Conservation (phyloP, 805 yeast genomes). For the Candida boleticola region DNA sequence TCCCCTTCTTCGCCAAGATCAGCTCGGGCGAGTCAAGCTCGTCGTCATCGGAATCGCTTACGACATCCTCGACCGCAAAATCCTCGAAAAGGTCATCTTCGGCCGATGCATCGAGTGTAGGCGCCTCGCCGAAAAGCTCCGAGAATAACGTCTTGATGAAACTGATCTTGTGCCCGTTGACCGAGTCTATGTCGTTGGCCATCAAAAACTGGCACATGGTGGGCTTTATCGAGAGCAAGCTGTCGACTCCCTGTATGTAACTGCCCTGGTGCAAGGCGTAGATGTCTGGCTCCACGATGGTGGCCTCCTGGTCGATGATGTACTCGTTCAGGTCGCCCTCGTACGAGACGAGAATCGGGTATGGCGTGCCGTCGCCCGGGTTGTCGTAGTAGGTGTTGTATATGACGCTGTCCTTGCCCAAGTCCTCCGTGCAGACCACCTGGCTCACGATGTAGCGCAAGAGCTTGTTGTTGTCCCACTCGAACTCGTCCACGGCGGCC, state of each 20-base stretch:
- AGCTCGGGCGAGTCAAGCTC: no score
- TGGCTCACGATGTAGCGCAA: slow-evolving; percentile 34
- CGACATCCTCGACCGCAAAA: background rate
- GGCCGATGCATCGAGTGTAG: background rate
- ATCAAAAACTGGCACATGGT: slow-evolving; percentile 36
- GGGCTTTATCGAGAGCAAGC: slow-evolving; percentile 36
- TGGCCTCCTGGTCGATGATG: slow-evolving; percentile 41
- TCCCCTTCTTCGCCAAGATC: no score
- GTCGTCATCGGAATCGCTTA: background rate
- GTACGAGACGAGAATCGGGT: slow-evolving; percentile 24
- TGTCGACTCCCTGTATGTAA: slow-evolving; percentile 62
- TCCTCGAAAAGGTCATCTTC: background rate
- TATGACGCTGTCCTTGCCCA: slow-evolving; percentile 22
- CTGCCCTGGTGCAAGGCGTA: slow-evolving; percentile 63
- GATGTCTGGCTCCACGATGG: slow-evolving; percentile 57
- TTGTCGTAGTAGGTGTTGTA: slow-evolving; percentile 24
- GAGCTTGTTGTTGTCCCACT: slow-evolving; percentile 12
- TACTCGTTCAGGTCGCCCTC: slow-evolving; percentile 26
- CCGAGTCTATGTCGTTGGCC: slow-evolving; percentile 21
- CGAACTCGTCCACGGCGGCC: background rate
- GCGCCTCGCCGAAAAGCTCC: slow-evolving; percentile 18
- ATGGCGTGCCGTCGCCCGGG: slow-evolving; percentile 6
- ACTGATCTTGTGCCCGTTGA: slow-evolving; percentile 22
- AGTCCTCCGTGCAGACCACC: slow-evolving; percentile 29
- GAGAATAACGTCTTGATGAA: slow-evolving; percentile 27